Percentiles rank a stretch among this genome's conserved stretches.
phyloP scores from a whole-genome alignment of 1,284 basidiomycete genomes.

The Trichosporon sp. region DNA sequence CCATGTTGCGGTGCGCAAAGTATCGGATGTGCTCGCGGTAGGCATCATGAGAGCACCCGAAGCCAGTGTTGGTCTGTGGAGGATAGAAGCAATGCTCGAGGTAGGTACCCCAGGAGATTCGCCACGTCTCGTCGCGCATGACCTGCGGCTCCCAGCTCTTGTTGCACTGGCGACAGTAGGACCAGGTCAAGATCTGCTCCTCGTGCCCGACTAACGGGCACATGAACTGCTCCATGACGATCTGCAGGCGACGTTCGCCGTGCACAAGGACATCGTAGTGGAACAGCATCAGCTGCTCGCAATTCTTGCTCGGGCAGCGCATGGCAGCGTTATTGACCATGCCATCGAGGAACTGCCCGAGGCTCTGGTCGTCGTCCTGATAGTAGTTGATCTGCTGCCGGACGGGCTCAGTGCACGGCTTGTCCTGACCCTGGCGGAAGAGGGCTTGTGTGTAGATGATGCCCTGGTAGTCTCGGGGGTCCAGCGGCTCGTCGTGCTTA shows the following conservation, averaged over 20 bases:
- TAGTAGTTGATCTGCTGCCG: slow-evolving; percentile 81
- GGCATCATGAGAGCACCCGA: slow-evolving; percentile 85
- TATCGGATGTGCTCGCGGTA: slow-evolving; percentile 90
- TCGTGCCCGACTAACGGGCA: slow-evolving; percentile 50
- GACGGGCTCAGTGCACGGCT: slow-evolving; percentile 50
- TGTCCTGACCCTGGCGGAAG: slow-evolving; percentile 46
- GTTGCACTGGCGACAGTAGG: slow-evolving; percentile 75
- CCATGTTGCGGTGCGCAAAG: slow-evolving; percentile 63
- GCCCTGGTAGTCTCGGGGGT: slow-evolving; percentile 88
- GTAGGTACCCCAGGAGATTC: slow-evolving; percentile 49
- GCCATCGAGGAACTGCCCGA: slow-evolving; percentile 81
- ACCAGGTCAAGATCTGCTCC: slow-evolving; percentile 86
- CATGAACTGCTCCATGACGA: slow-evolving; percentile 72
- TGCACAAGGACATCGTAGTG: slow-evolving; percentile 89
- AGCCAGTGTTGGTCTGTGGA: slow-evolving; percentile 65
- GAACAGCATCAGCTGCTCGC: slow-evolving; percentile 69
- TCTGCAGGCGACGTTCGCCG: slow-evolving; percentile 73
- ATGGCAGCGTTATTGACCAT: slow-evolving; percentile 65
- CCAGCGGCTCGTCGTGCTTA: slow-evolving; percentile 73
- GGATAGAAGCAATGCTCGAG: slow-evolving; percentile 57
- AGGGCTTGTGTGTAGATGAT: slow-evolving; percentile 53
- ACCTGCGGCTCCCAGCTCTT: slow-evolving; percentile 79
- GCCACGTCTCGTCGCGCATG: slow-evolving; percentile 85
- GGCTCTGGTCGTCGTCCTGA: slow-evolving; percentile 82
- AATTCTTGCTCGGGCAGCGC: slow-evolving; percentile 70